phyloP scores from a whole-genome alignment of 345 rosid genomes.

The Corymbia maculata region DNA sequence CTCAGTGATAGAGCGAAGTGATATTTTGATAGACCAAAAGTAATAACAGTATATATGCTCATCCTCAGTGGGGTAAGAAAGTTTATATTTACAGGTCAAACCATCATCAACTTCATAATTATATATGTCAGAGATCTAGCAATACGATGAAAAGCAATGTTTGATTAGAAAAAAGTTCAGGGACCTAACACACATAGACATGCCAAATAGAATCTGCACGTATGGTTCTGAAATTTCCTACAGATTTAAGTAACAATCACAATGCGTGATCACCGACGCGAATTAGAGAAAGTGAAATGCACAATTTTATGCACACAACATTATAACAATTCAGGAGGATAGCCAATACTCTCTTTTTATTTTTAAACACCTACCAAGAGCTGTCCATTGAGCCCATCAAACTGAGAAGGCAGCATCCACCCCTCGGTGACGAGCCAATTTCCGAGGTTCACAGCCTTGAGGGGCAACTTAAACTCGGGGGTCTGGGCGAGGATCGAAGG shows the following conservation, averaged over 20 bases:
- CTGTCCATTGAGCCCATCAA: neutral
- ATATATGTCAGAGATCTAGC: neutral
- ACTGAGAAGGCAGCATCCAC: neutral
- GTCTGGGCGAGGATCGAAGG: neutral
- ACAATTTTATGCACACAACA: neutral
- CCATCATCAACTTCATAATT: neutral
- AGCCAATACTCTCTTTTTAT: neutral
- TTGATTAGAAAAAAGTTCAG: neutral
- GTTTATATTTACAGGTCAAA: neutral
- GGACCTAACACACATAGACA: neutral
- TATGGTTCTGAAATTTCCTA: neutral
- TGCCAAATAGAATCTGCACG: neutral
- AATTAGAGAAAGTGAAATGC: neutral
- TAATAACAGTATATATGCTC: neutral
- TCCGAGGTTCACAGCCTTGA: slow-evolving; percentile 7
- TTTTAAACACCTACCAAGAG: neutral
- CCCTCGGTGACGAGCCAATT: slow-evolving; percentile 14
- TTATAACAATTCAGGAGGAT: neutral
- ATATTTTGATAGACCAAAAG: neutral
- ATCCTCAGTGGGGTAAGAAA: neutral
- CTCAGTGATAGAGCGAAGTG: neutral
- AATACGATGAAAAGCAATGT: neutral
- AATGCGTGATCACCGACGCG: neutral
- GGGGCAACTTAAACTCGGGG: neutral
- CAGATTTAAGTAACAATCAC: neutral